These are phyloP conservation scores for Mrakia gelida DNA, from an alignment of 768 basidiomycete genomes.

Conservation along the genomic window DNA sequence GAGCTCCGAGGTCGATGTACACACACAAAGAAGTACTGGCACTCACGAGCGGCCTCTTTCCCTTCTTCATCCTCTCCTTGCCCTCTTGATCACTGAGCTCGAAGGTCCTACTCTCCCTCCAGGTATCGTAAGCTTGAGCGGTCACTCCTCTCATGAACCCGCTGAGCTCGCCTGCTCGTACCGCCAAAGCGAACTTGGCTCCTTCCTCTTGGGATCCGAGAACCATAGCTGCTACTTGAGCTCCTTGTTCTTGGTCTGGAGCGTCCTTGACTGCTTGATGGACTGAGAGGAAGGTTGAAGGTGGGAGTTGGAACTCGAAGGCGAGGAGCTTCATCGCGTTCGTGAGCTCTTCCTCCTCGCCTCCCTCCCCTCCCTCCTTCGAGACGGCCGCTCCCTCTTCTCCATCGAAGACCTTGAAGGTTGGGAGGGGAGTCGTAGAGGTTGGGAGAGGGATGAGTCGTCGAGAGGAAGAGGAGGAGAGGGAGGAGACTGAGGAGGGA, in stretches of 20 bases:
- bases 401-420: background rate
- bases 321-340: background rate
- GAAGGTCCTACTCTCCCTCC: background rate
- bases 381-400: too few species aligned
- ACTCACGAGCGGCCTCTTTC: background rate
- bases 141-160: background rate
- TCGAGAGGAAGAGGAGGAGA: background rate
- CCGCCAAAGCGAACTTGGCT: background rate
- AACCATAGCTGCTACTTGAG: background rate
- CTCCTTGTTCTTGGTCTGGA: background rate
- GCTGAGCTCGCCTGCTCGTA: background rate
- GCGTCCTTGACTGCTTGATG: background rate
- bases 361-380: background rate
- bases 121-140: background rate
- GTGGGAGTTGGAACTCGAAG: background rate
- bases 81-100: background rate
- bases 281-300: background rate
- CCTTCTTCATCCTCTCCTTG: background rate
- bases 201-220: background rate
- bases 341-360: constrained; percentile 4
- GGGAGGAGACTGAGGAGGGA: background rate
- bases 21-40: background rate
- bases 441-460: background rate
- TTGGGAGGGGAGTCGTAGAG: background rate
- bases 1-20: too few species aligned